Conservation (phyloP, 139 green algal species). For the Nannochloris sp. region DNA sequence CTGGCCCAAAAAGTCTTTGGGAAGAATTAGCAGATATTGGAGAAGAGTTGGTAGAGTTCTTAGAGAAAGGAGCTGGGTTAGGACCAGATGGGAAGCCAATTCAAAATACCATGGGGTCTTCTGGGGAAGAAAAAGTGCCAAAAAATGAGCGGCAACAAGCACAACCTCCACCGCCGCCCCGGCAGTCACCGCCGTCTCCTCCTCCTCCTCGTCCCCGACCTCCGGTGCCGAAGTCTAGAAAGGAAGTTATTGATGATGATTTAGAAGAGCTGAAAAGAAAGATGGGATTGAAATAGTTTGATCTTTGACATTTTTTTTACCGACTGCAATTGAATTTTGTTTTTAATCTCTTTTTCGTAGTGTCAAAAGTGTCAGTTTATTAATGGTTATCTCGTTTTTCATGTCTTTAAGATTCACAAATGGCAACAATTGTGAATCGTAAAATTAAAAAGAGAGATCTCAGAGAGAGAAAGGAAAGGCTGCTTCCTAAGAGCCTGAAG, state of each 20-base stretch:
- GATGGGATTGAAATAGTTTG: slow-evolving; percentile 20
- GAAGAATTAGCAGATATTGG: slow-evolving; percentile 54
- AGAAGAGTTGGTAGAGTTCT: slow-evolving; percentile 58
- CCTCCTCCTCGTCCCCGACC: not conserved
- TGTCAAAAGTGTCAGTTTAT: not conserved
- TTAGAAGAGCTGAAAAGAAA: slow-evolving; percentile 44
- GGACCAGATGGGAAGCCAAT: too few relatives aligned
- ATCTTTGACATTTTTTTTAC: not conserved
- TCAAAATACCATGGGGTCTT: too few relatives aligned
- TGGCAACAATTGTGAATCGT: too few relatives aligned
- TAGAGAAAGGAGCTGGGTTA: slow-evolving; percentile 36
- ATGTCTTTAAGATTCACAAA: too few relatives aligned
- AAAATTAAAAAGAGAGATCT: too few relatives aligned
- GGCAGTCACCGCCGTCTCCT: not conserved
- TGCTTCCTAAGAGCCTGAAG: too few relatives aligned
- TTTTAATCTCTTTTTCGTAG: not conserved
- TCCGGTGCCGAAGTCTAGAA: not conserved
- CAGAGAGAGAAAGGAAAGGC: too few relatives aligned
- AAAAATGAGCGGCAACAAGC: too few relatives aligned
- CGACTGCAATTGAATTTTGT: not conserved
- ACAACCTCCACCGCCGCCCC: too few relatives aligned
- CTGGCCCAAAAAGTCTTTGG: slow-evolving; percentile 28
- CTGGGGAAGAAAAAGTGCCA: too few relatives aligned
- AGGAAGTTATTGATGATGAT: slow-evolving; percentile 38
- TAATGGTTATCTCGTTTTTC: too few relatives aligned